These are phyloP conservation scores for Omphalea diandra DNA, from an alignment of 441 rosid genomes.

Conservation along the genomic window DNA sequence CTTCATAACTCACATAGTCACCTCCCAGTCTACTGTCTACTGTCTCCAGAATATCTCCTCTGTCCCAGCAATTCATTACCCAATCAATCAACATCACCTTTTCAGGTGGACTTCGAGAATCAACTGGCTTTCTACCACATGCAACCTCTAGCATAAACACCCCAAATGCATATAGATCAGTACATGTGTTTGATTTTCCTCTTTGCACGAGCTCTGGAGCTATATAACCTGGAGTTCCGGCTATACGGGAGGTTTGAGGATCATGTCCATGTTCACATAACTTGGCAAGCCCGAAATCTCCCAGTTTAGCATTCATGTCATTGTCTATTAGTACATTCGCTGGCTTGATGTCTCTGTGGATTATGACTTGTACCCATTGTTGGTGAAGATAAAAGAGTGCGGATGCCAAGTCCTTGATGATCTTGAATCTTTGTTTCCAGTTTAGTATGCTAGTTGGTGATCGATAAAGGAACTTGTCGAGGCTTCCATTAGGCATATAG, in stretches of 20 bases:
- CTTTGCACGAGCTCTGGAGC: constrained; percentile 46
- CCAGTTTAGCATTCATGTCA: constrained; percentile 33
- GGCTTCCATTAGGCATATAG: constrained; percentile 37
- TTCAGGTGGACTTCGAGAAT: constrained; percentile 21
- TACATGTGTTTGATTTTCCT: constrained; percentile 45
- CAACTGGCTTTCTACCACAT: constrained; percentile 56
- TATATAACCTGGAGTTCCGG: constrained; percentile 38
- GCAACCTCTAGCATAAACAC: constrained; percentile 58
- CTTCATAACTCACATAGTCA: constrained; percentile 37
- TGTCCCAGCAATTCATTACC: constrained; percentile 43
- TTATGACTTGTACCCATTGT: constrained; percentile 35
- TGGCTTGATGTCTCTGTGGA: constrained; percentile 39
- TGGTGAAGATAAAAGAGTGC: constrained; percentile 38
- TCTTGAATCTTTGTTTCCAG: constrained; percentile 29
- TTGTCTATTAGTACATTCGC: constrained; percentile 29
- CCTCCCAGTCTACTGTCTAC: constrained; percentile 44
- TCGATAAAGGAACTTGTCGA: constrained; percentile 31
- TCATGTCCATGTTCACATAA: constrained; percentile 28
- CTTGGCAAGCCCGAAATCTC: constrained; percentile 41
- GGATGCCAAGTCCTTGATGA: constrained; percentile 32
- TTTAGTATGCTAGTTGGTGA: constrained; percentile 13
- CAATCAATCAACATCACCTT: constrained; percentile 40
- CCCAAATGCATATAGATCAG: constrained; percentile 60
- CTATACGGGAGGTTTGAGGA: constrained; percentile 24
- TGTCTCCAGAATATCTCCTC: constrained; percentile 40